These are phyloP conservation scores for Thermochaetoides thermophila DNA, from an alignment of 495 filamentous ascomycete species.

Conservation along the genomic window DNA sequence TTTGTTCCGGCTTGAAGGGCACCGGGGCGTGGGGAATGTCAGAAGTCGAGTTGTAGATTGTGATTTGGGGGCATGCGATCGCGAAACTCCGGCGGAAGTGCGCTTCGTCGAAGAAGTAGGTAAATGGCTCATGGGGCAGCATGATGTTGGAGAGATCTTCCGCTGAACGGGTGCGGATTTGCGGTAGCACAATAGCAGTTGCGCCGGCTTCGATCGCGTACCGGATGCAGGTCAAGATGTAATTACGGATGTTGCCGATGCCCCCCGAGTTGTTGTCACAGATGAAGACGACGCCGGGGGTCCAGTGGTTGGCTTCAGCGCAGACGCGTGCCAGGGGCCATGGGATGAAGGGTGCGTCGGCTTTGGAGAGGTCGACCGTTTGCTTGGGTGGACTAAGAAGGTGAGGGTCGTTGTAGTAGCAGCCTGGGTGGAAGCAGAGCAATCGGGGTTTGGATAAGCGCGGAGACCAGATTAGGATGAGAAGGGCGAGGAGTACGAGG, in stretches of 20 bases:
- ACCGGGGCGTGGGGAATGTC: constrained; percentile 25
- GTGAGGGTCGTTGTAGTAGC: constrained; percentile 1
- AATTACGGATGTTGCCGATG: constrained; percentile 38
- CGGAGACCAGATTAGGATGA: too few relatives aligned
- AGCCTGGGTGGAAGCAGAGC: too few relatives aligned
- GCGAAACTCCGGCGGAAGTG: constrained; percentile 25
- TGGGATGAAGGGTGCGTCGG: constrained; percentile 26
- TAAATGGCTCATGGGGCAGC: constrained; percentile 18
- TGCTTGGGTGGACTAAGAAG: neutral
- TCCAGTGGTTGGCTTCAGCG: constrained; percentile 20
- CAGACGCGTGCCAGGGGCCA: constrained; percentile 34
- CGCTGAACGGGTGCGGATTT: constrained; percentile 20
- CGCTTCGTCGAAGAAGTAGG: constrained; percentile 32
- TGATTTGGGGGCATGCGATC: constrained; percentile 26
- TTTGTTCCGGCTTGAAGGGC: constrained; percentile 17
- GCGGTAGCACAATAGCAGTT: constrained; percentile 28
- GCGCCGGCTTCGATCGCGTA: constrained; percentile 37
- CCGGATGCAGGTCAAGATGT: constrained; percentile 34
- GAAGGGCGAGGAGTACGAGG: too few relatives aligned
- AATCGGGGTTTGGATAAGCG: too few relatives aligned
- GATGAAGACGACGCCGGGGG: constrained; percentile 27
- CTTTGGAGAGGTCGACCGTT: constrained; percentile 19
- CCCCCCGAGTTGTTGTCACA: constrained; percentile 40
- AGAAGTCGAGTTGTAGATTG: constrained; percentile 19
- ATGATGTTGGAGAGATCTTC: constrained; percentile 20